Conservation (phyloP, 495 filamentous ascomycete genomes). For the Aspergillus ellipticus region DNA sequence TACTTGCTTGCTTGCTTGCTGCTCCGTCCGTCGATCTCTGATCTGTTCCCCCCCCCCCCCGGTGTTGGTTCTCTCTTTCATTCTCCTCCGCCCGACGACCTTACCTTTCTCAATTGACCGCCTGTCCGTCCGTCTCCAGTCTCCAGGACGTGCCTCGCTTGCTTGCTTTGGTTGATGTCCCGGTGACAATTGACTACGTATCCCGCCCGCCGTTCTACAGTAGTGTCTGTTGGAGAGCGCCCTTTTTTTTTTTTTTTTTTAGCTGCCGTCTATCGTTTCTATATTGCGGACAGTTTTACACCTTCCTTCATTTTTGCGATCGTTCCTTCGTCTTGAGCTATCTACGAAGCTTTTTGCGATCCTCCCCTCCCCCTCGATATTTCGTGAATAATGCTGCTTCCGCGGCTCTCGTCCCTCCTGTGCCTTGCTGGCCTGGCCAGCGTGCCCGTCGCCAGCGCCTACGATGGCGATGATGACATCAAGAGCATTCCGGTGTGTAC, state of each 20-base stretch:
- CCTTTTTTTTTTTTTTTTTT: conserved; percentile 1
- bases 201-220: background rate
- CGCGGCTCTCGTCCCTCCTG: conserved; percentile 37
- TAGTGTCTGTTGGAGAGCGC: too few species aligned
- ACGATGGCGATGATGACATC: conserved; percentile 40
- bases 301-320: conserved; percentile 15
- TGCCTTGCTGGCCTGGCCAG: conserved; percentile 35
- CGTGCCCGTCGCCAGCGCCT: conserved; percentile 30
- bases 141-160: background rate
- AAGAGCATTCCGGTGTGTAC: conserved; percentile 55
- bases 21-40: conserved; percentile 12
- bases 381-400: conserved; percentile 29
- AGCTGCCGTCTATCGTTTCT: conserved; percentile 19
- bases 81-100: conserved; percentile 11
- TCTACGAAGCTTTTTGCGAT: background rate
- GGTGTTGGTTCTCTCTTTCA: conserved; percentile 18
- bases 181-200: conserved; percentile 23
- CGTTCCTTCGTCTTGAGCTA: conserved; percentile 2
- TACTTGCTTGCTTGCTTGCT: too few species aligned
- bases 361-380: background rate
- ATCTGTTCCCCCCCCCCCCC: conserved; percentile 16
- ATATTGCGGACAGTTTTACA: background rate
- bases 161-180: conserved; percentile 22
- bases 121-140: background rate
- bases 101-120: conserved; percentile 10